phyloP scores from a whole-genome alignment of 345 rosid genomes.

The Corymbia maculata region DNA sequence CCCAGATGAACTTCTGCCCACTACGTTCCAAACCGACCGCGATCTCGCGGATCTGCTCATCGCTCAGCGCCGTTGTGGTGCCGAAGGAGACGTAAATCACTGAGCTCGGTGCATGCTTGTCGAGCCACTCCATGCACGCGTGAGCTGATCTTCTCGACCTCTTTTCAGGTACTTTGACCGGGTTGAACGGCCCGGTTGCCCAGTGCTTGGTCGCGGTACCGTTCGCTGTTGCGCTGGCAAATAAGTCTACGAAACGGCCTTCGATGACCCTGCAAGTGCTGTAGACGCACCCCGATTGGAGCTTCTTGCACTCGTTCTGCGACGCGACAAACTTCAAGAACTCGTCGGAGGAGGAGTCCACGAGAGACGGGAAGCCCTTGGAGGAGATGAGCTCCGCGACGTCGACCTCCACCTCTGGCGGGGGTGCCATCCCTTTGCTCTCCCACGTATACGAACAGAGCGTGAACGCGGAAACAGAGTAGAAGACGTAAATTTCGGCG shows the following conservation, averaged over 20 bases:
- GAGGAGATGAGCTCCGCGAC: neutral
- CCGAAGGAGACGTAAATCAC: slow-evolving; percentile 13
- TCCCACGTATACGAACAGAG: neutral
- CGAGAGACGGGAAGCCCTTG: neutral
- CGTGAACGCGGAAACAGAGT: slow-evolving; percentile 2
- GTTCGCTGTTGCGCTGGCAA: neutral
- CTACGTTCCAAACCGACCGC: slow-evolving; percentile 12
- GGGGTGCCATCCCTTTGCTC: neutral
- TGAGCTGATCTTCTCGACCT: neutral
- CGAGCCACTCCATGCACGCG: slow-evolving; percentile 9
- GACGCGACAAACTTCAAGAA: neutral
- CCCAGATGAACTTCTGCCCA: slow-evolving; percentile 50
- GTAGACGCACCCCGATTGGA: neutral
- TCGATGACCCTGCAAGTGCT: neutral
- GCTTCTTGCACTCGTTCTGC: neutral
- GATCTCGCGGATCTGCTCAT: slow-evolving; percentile 8
- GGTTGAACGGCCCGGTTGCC: slow-evolving; percentile 11
- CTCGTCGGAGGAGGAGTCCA: slow-evolving; percentile 25
- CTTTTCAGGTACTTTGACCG: neutral
- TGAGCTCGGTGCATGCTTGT: slow-evolving; percentile 2
- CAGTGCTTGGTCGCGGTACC: neutral
- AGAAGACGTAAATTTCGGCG: slow-evolving; percentile 2
- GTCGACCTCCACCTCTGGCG: neutral
- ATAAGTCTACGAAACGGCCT: neutral
- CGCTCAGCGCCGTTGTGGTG: neutral